A percentile compares a stretch with the other conserved stretches of the same genome.
phyloP scores from a whole-genome alignment of 2,329 filamentous ascomycete genomes.

The Scytalidium sp. region DNA sequence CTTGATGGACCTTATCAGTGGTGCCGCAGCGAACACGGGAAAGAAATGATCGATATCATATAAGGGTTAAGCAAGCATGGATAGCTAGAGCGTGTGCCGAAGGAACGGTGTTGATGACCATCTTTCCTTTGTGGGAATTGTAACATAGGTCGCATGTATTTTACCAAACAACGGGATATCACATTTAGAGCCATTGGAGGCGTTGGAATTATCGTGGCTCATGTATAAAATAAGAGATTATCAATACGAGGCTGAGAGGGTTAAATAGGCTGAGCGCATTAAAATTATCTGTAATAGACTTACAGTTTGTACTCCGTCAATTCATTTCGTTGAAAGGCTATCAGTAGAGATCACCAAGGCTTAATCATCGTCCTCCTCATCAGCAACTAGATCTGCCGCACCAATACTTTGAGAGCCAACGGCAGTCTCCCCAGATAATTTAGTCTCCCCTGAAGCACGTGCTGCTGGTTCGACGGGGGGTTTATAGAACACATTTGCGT shows the following conservation, averaged over 20 bases:
- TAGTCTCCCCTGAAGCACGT: slow-evolving; percentile 54
- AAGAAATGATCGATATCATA: slow-evolving; percentile 24
- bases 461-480: slow-evolving; percentile 53
- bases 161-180: background rate
- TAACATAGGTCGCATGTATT: background rate
- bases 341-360: background rate
- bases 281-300: slow-evolving; percentile 1
- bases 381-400: slow-evolving; percentile 12
- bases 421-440: slow-evolving; percentile 21
- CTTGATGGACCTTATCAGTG: slow-evolving; percentile 55
- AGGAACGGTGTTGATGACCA: background rate
- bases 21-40: slow-evolving; percentile 29
- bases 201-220: slow-evolving; percentile 11
- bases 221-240: background rate
- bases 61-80: background rate
- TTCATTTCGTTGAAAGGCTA: slow-evolving; percentile 3
- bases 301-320: slow-evolving; percentile 1
- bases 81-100: background rate
- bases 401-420: slow-evolving; percentile 11
- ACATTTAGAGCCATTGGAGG: slow-evolving; percentile 1
- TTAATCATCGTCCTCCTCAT: slow-evolving; percentile 18
- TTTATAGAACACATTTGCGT: slow-evolving; percentile 66
- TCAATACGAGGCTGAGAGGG: background rate
- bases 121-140: background rate
- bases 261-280: background rate